A percentile compares a stretch with the other conserved stretches of the same genome.
Evolutionary conservation across 129 eudicot genomes (phyloP).

Genomic region (Tagetes patula): DNA sequence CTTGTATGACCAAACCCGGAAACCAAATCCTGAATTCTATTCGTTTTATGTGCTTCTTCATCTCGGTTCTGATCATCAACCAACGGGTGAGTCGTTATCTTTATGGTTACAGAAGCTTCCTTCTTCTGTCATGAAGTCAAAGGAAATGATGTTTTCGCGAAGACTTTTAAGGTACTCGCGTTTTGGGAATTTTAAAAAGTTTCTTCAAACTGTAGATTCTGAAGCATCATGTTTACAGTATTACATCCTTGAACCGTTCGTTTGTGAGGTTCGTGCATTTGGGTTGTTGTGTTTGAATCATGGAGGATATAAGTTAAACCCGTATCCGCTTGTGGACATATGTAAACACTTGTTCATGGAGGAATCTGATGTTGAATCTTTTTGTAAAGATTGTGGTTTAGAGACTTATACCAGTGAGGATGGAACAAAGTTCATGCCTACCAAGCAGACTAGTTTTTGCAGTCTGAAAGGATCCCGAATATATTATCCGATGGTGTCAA

Average conservation of each 20-base stretch:
- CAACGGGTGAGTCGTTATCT: slow-evolving; percentile 63
- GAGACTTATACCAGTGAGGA: slow-evolving; percentile 46
- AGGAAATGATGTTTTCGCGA: slow-evolving; percentile 69
- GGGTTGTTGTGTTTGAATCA: slow-evolving; percentile 64
- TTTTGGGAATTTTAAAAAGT: slow-evolving; percentile 63
- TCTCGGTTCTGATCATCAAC: slow-evolving; percentile 52
- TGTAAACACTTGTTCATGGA: slow-evolving; percentile 55
- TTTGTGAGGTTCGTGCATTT: slow-evolving; percentile 65
- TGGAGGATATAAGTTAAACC: slow-evolving; percentile 80
- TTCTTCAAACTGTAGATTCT: slow-evolving; percentile 45
- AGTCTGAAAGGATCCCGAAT: slow-evolving; percentile 46
- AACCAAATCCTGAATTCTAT: slow-evolving; percentile 54
- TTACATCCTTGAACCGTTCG: slow-evolving; percentile 65
- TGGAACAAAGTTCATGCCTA: slow-evolving; percentile 52
- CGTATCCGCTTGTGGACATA: slow-evolving; percentile 54
- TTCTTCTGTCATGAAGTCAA: slow-evolving; percentile 50
- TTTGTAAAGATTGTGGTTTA: slow-evolving; percentile 74
- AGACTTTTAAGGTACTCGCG: slow-evolving; percentile 66
- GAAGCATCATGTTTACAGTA: slow-evolving; percentile 80
- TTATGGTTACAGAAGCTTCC: slow-evolving; percentile 72
- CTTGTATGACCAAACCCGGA: slow-evolving; percentile 59
- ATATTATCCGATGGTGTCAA: slow-evolving; percentile 49
- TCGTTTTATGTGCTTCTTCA: slow-evolving; percentile 71
- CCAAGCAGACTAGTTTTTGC: slow-evolving; percentile 59
- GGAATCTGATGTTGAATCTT: slow-evolving; percentile 66